Conservation (phyloP, 2,329 filamentous ascomycete genomes). For the Paecilomyces formosus region DNA sequence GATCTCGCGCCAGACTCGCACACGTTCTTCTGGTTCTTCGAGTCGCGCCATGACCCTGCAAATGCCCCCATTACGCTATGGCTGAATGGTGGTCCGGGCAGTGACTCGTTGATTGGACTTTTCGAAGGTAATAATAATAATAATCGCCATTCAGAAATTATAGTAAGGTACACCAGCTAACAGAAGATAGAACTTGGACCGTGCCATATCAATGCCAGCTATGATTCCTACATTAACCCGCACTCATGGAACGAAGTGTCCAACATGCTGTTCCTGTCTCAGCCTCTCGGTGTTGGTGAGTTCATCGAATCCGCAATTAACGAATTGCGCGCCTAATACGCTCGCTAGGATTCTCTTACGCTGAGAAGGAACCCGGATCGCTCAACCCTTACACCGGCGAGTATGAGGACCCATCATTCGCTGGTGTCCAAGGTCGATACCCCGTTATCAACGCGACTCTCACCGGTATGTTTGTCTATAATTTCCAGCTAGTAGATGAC, state of each 20-base stretch:
- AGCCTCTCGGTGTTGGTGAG: conserved; percentile 51
- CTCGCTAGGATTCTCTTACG: conserved; percentile 25
- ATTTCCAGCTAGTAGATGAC: neutral
- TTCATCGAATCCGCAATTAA: neutral
- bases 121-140: conserved; percentile 24
- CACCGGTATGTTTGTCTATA: conserved; percentile 23
- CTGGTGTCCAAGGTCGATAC: conserved; percentile 39
- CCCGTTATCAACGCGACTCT: conserved; percentile 43
- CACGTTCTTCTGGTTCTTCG: conserved; percentile 51
- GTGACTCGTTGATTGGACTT: conserved; percentile 34
- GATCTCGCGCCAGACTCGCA: conserved; percentile 46
- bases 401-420: conserved; percentile 38
- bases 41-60: conserved; percentile 44
- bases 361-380: conserved; percentile 30
- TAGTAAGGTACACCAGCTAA: neutral
- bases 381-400: conserved; percentile 37
- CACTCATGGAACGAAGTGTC: conserved; percentile 54
- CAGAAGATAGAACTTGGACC: conserved; percentile 29
- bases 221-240: conserved; percentile 45
- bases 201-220: conserved; percentile 37
- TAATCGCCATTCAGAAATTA: no score
- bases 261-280: conserved; percentile 56
- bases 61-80: conserved; percentile 36
- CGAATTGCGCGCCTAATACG: conserved; percentile 1
- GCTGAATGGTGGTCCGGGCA: conserved; percentile 37